Percentiles rank a stretch among this genome's conserved stretches.
Evolutionary conservation across 1,139 yeast genomes (phyloP).

Genomic region (Geotrichum aggregatum): DNA sequence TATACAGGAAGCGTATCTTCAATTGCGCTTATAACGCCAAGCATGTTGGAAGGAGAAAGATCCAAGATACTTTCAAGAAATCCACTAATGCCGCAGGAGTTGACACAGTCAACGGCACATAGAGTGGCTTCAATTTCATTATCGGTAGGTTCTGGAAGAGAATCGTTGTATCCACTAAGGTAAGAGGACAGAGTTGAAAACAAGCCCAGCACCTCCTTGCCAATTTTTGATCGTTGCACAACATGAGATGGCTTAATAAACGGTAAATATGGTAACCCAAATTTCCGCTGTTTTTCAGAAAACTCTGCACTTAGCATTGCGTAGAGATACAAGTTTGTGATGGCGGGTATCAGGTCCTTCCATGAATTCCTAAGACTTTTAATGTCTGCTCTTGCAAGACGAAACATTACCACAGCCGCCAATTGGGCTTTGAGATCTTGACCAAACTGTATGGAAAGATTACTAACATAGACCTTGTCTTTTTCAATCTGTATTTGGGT

Average conservation of each 20-base stretch:
- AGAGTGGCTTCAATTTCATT: slow-evolving; percentile 84
- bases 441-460: slow-evolving; percentile 78
- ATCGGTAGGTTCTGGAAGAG: slow-evolving; percentile 84
- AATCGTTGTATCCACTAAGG: slow-evolving; percentile 83
- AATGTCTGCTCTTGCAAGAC: slow-evolving; percentile 61
- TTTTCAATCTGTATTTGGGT: slow-evolving; percentile 45
- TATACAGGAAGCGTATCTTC: slow-evolving; percentile 30
- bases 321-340: slow-evolving; percentile 66
- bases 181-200: slow-evolving; percentile 89
- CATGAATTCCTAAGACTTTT: slow-evolving; percentile 47
- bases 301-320: slow-evolving; percentile 54
- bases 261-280: slow-evolving; percentile 43
- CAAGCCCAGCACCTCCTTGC: slow-evolving; percentile 61
- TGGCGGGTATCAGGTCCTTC: slow-evolving; percentile 56
- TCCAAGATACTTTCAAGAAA: slow-evolving; percentile 41
- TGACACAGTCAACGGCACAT: slow-evolving; percentile 76
- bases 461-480: slow-evolving; percentile 67
- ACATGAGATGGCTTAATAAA: slow-evolving; percentile 62
- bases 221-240: slow-evolving; percentile 57
- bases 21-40: slow-evolving; percentile 23
- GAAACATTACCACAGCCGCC: slow-evolving; percentile 77
- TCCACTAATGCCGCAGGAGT: slow-evolving; percentile 55
- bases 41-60: slow-evolving; percentile 3
- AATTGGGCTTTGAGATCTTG: slow-evolving; percentile 88
- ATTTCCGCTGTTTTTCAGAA: slow-evolving; percentile 50